These are phyloP conservation scores for Vaccinium vitisidaea DNA, from an alignment of 148 eudicot genomes.

Conservation along the genomic window DNA sequence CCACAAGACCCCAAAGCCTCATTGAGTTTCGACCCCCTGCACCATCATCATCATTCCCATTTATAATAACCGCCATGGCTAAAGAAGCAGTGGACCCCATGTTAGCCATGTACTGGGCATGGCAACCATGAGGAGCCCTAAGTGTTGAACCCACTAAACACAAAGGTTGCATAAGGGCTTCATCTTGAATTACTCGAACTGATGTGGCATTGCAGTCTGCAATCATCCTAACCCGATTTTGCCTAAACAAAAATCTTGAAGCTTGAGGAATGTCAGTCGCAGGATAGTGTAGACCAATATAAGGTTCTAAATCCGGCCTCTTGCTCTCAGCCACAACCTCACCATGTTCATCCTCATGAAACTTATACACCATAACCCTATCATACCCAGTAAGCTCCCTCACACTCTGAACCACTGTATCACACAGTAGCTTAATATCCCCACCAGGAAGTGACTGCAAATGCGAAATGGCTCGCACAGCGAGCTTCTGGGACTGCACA, in stretches of 20 bases:
- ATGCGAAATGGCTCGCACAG: constrained; percentile 74
- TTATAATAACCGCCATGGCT: constrained; percentile 87
- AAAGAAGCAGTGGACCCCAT: constrained; percentile 92
- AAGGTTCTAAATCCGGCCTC: constrained; percentile 74
- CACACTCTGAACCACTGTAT: constrained; percentile 77
- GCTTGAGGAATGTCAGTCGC: constrained; percentile 98
- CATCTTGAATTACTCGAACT: constrained; percentile 72
- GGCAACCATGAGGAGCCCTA: constrained; percentile 95
- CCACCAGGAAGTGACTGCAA: constrained; percentile 91
- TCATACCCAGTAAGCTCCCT: constrained; percentile 92
- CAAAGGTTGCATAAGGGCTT: constrained; percentile 63
- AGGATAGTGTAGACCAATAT: constrained; percentile 90
- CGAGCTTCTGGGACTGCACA: constrained; percentile 94
- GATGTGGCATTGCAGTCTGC: constrained; percentile 77
- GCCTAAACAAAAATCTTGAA: constrained; percentile 85
- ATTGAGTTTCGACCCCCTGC: constrained; percentile 42
- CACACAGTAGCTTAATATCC: constrained; percentile 78
- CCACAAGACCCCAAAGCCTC: constrained; percentile 98
- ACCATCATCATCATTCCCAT: constrained; percentile 62
- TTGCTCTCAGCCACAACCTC: constrained; percentile 89
- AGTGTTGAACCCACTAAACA: constrained; percentile 89
- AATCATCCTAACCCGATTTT: constrained; percentile 89
- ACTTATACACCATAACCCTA: constrained; percentile 92
- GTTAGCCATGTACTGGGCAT: constrained; percentile 93
- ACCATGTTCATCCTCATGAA: constrained; percentile 98